These are phyloP conservation scores for Pichia paraexigua DNA, from an alignment of 805 yeast genomes.

Conservation along the genomic window DNA sequence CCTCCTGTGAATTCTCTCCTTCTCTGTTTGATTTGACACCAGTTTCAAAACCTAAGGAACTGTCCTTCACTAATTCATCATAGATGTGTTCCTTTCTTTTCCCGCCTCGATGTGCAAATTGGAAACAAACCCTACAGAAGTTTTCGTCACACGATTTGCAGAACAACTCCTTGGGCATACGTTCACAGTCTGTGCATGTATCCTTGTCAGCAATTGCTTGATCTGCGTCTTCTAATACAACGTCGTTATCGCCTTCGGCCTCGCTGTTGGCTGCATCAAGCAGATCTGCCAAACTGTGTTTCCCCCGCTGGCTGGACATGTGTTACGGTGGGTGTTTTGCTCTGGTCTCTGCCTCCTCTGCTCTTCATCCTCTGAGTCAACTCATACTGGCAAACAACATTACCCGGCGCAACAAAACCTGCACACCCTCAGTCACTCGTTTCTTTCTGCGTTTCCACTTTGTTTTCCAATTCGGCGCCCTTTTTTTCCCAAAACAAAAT, in stretches of 20 bases:
- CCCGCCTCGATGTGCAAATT: constrained; percentile 63
- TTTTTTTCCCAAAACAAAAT: not conserved
- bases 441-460: too few species aligned
- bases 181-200: constrained; percentile 63
- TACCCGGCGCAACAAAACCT: not conserved
- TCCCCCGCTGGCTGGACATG: constrained; percentile 2
- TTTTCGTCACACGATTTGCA: constrained; percentile 59
- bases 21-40: constrained; percentile 1
- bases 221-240: not conserved
- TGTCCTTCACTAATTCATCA: constrained; percentile 19
- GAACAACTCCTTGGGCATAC: constrained; percentile 58
- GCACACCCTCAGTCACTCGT: too few species aligned
- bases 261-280: constrained; percentile 20
- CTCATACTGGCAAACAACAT: not conserved
- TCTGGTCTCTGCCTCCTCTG: not conserved
- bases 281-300: constrained; percentile 20
- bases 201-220: not conserved
- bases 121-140: constrained; percentile 65
- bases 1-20: constrained; percentile 4
- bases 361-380: too few species aligned
- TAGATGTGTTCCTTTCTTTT: constrained; percentile 40
- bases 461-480: not conserved
- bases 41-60: not conserved
- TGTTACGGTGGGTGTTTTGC: too few species aligned
- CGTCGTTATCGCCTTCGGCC: constrained; percentile 9